Conservation (phyloP, 1,284 basidiomycete genomes). For the Marasmius sp. region DNA sequence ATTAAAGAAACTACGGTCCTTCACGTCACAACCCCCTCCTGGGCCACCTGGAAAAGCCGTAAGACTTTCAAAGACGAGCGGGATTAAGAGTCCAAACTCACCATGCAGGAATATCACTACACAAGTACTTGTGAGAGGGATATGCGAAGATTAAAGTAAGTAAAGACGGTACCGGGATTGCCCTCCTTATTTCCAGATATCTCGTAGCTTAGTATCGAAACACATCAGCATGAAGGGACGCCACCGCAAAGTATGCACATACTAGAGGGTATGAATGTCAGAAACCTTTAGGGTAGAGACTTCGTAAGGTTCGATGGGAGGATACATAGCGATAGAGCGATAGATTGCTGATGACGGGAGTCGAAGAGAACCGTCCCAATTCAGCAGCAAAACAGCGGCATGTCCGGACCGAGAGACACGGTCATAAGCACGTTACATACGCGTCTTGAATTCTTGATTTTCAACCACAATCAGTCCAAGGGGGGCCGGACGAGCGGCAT, state of each 20-base stretch:
- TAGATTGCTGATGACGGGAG: neutral
- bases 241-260: conserved; percentile 27
- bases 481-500: too few species aligned
- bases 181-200: conserved; percentile 77
- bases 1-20: conserved; percentile 81
- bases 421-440: too few species aligned
- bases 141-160: conserved; percentile 1
- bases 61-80: neutral
- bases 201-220: conserved; percentile 60
- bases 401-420: too few species aligned
- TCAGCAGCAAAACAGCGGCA: too few species aligned
- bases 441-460: too few species aligned
- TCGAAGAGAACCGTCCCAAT: too few species aligned
- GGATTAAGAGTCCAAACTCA: conserved; percentile 19
- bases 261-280: conserved; percentile 79
- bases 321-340: conserved; percentile 45
- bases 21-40: conserved; percentile 66
- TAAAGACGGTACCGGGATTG: conserved; percentile 59
- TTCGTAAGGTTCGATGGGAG: conserved; percentile 62
- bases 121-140: neutral
- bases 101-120: conserved; percentile 85
- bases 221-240: neutral
- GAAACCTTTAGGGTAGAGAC: conserved; percentile 72
- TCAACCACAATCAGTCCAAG: too few species aligned
- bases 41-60: conserved; percentile 54